Evolutionary conservation across 371 early-diverging fungal species (phyloP), one percentile per base, ranked within the genome.

Genomic region (Mucor sp.): DNA sequence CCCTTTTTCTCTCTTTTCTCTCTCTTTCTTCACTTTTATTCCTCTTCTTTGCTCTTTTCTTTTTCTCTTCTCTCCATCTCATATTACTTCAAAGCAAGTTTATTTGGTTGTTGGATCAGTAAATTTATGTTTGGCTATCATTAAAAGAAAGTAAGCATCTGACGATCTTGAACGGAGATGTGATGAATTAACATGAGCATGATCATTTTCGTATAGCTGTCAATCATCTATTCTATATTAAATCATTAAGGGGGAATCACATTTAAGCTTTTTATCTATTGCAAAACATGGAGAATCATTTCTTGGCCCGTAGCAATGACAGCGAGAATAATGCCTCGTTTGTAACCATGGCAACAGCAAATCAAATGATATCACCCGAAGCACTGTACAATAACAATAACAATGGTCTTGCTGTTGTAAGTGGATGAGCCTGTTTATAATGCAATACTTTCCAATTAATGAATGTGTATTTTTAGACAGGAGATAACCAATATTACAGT

Each of bases 241-340:
- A 44, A 44, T 19, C n/a, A n/a, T n/a, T 6, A 17, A 44, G 19
- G 44, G 44, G 19, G 44, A 44, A 44, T 44, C 17, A 44, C 44
- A 44, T 44, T 44, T 44, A 44, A 44, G 44, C 43, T 28, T 55
- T 39, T 27, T 60, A 41, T 44, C 6, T 23, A 50, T 50, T 11
- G 25, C 50, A 23, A 50, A 50, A 21, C 23, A 50, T 50, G 50
- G 50, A 50, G 25, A 50, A 50, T 25, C 50, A 50, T 50, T 50
- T 50, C 25, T 12, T 50, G 25, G 50, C 25, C 23, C 25, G 21
- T 50, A 50, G 50, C 14, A 58, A 62, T 39, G 62, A 62, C 57
- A 65, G 43, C 28, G 37, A 50, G 48, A 59, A 66, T 47, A 58
- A 60, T 66, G 65, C 68, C 62, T 62, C 68, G 62, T 68, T 63